These are phyloP conservation scores for Neurospora cerealis DNA, from an alignment of 495 filamentous ascomycete species.

Conservation along the genomic window DNA sequence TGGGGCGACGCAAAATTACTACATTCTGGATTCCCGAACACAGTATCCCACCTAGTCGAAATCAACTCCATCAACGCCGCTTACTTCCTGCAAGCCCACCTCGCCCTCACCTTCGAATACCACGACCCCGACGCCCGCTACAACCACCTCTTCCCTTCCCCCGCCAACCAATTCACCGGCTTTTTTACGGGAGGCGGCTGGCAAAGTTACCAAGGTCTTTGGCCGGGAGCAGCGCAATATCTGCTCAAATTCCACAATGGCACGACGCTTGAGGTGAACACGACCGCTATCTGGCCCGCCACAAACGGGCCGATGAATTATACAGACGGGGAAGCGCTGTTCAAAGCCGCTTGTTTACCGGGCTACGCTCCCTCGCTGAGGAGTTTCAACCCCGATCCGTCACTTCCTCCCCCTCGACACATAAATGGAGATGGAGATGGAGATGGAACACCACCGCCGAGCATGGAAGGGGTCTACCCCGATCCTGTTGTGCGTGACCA, in stretches of 20 bases:
- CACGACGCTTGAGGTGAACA: neutral
- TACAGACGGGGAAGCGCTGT: neutral
- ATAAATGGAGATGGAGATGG: neutral
- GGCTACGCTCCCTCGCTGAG: neutral
- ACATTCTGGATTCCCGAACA: neutral
- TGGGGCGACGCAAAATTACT: neutral
- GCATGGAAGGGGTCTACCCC: neutral
- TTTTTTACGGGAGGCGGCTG: neutral
- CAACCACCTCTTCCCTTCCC: constrained; percentile 9
- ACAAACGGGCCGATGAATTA: neutral
- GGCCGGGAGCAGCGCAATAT: neutral
- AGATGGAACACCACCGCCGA: neutral
- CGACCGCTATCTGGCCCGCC: neutral
- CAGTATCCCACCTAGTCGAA: neutral
- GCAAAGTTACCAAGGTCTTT: neutral
- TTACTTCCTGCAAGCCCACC: neutral
- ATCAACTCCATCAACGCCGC: neutral
- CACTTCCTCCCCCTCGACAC: neutral
- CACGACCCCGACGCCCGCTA: constrained; percentile 1
- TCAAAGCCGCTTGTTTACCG: neutral
- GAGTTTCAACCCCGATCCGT: neutral
- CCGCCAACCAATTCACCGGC: neutral
- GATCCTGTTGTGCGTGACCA: rapidly evolving
- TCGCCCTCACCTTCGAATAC: neutral
- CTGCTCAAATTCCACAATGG: constrained; percentile 6